Evolutionary conservation across 2,329 filamentous ascomycete species (phyloP), one percentile per base, ranked within the genome.

Genomic region (Cladosporium sphaerospermum): DNA sequence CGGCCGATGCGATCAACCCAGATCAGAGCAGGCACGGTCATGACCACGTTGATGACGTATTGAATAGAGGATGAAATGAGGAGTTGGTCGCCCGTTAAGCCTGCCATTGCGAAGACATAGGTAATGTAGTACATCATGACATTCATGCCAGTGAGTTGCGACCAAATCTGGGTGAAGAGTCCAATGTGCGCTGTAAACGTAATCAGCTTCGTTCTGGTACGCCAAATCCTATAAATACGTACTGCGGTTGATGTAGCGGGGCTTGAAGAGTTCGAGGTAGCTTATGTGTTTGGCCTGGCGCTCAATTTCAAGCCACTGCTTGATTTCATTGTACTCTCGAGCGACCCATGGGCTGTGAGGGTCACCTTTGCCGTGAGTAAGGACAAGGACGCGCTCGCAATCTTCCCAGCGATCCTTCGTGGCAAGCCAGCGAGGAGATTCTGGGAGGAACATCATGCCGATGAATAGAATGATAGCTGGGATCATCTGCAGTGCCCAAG

Each of bases 1-100:
- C 88, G 86, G 44, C 88, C 88, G 82, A 85, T 88, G 52, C 77
- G 75, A 61, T 93, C 88, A 61, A 91, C 79, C 73, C 75, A 91
- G 53, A 91, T 70, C 19, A 92, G 77, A 1, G 87, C 87, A 0
- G 86, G 85, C 3, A 91, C 67, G 0, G 88, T 92, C 83, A 89
- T 88, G 49, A 84, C 56, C 1, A 92, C 87, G 67, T 91, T 91
- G 74, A 92, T 88, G 61, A 90, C 77, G 66, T 87, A 88, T 64
- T 88, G 82, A 57, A 88, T 88, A 9, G 80, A 82, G 14, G 82
- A 85, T 7, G 85, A 78, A 42, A 87, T 69, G 8, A 89, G 76
- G 36, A 82, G 78, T 50, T 75, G 77, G 59, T 80, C 74, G 3
- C 56, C 59, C 4, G 51, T 56, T 23, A 85, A 73, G 9, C 84